Evolutionary conservation across 495 filamentous ascomycete species (phyloP), one percentile per base, ranked within the genome.

Genomic region (Penicillium coffeae): DNA sequence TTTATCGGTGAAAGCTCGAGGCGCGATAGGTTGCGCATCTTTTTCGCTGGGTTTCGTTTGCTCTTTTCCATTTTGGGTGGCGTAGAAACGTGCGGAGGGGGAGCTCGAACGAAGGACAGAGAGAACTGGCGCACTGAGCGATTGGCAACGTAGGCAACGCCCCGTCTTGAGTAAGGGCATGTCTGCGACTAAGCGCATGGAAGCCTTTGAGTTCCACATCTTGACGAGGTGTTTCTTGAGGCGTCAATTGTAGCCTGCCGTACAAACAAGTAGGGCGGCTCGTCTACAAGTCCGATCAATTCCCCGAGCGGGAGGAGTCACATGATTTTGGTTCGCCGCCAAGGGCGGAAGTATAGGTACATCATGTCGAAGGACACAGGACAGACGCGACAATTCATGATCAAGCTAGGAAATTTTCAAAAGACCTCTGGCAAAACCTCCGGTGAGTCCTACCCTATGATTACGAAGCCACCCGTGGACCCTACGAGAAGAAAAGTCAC

Each of bases 81-180:
- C 47, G 50, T 71, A 72, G 20, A 58, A 51, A 41, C 70, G 70
- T 42, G 62, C 51, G 21, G 55, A 55, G n/a, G 46, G 42, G 18
- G 59, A 25, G 10, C 45, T 62, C n/a, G 58, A 12, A 32, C 51
- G 58, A 22, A 65, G 42, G 36, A 55, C 52, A 1, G 54, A 41
- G 7, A 63, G 40, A n/a, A 42, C 30, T 21, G 54, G 30, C 15
- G 57, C 47, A 47, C 57, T 59, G 59, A 64, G 71, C 47, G 67
- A 62, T 58, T 70, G 70, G 50, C 66, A 73, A 55, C 64, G 65
- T 33, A 71, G 59, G 50, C 65, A 72, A 33, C 64, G 72, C 40
- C 58, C 47, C 8, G 55, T 60, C 38, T 53, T 59, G 16, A 69
- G 52, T 19, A 70, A 49, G 9, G 56, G 47, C 3, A 58, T 40